These are phyloP conservation scores for Colletotrichum sp. DNA, from an alignment of 2,329 filamentous ascomycete genomes.

Conservation along the genomic window DNA sequence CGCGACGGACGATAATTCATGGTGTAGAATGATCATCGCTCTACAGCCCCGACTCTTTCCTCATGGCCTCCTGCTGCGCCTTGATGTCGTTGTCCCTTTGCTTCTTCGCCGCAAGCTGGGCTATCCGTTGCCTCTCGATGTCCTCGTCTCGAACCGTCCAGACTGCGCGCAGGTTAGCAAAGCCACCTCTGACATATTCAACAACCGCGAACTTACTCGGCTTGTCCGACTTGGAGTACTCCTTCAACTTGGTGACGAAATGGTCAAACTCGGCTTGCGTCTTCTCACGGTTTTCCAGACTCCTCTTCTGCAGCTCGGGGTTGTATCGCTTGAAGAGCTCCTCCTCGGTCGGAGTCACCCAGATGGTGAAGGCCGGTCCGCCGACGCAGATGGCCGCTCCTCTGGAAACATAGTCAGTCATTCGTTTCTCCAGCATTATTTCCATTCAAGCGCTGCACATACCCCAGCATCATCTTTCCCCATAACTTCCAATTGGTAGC, in stretches of 20 bases:
- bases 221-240: slow-evolving; percentile 89
- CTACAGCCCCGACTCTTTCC: slow-evolving; percentile 51
- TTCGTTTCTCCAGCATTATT: background rate
- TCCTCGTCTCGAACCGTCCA: slow-evolving; percentile 58
- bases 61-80: slow-evolving; percentile 52
- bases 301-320: slow-evolving; percentile 89
- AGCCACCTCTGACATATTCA: background rate
- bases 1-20: accelerated
- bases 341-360: slow-evolving; percentile 83
- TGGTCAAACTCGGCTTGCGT: slow-evolving; percentile 87
- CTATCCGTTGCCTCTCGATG: slow-evolving; percentile 45
- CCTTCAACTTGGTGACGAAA: slow-evolving; percentile 83
- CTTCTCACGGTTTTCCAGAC: slow-evolving; percentile 78
- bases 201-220: slow-evolving; percentile 67
- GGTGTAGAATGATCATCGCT: background rate
- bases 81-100: slow-evolving; percentile 46
- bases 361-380: slow-evolving; percentile 84
- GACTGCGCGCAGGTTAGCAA: slow-evolving; percentile 36
- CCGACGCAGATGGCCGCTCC: slow-evolving; percentile 77
- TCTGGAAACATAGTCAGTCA: slow-evolving; percentile 48
- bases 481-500: slow-evolving; percentile 61
- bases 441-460: slow-evolving; percentile 36
- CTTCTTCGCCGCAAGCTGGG: slow-evolving; percentile 37
- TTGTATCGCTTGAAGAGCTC: slow-evolving; percentile 93
- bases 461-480: slow-evolving; percentile 77